A percentile compares a stretch with the other conserved stretches of the same genome.
Evolutionary conservation across 2,329 filamentous ascomycete genomes (phyloP).

Genomic region (Sordariomycetes sp.): DNA sequence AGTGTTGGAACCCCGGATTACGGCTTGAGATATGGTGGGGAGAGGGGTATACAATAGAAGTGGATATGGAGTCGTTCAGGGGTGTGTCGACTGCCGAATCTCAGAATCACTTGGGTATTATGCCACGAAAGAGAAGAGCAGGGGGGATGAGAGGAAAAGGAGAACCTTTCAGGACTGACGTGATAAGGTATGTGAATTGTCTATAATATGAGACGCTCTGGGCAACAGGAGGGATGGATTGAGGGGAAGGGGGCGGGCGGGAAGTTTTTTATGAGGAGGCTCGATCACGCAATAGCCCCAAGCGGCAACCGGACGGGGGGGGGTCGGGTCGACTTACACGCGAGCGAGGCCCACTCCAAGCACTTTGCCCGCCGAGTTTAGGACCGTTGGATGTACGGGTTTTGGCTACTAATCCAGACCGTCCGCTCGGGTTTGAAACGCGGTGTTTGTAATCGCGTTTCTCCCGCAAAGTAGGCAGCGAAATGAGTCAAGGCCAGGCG

Average conservation of each 20-base stretch:
- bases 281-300: conserved; percentile 7
- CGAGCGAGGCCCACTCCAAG: background rate
- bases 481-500: background rate
- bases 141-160: background rate
- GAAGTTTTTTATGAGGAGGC: conserved; percentile 5
- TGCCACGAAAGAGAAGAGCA: background rate
- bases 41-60: background rate
- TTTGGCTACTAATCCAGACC: background rate
- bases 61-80: background rate
- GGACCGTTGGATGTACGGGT: background rate
- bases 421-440: background rate
- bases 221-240: background rate
- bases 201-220: background rate
- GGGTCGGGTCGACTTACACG: conserved; percentile 4
- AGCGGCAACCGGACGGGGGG: background rate
- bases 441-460: background rate
- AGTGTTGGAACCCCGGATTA: background rate
- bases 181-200: background rate
- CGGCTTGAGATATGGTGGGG: background rate
- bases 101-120: background rate
- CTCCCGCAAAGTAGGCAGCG: background rate
- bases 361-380: background rate
- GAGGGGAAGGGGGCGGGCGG: conserved; percentile 4
- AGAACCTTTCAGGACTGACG: background rate
- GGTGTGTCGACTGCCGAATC: background rate